Percentiles rank a stretch among this genome's conserved stretches.
phyloP scores from a whole-genome alignment of 2,329 filamentous ascomycete genomes.

The Lecanoromycetidae sp. region DNA sequence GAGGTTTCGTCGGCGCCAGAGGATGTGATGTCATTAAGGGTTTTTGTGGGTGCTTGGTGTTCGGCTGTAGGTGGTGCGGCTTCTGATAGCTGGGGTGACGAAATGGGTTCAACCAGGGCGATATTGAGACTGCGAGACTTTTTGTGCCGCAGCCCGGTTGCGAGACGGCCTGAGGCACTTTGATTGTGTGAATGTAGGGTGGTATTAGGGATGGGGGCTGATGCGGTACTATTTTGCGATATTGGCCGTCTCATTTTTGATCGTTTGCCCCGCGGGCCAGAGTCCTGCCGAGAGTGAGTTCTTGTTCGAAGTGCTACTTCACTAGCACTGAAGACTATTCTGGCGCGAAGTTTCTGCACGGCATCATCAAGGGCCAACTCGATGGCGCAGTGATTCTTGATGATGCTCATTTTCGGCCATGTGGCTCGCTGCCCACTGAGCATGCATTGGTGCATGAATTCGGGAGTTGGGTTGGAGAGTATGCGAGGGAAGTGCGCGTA shows the following conservation, averaged over 20 bases:
- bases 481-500: conserved; percentile 64
- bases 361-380: conserved; percentile 72
- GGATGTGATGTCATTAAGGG: conserved; percentile 12
- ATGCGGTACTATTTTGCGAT: conserved; percentile 16
- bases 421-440: conserved; percentile 72
- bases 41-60: neutral
- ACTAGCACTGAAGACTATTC: conserved; percentile 57
- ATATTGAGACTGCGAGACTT: conserved; percentile 15
- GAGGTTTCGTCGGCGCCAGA: conserved; percentile 17
- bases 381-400: conserved; percentile 77
- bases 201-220: conserved; percentile 4
- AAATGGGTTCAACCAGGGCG: neutral
- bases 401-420: conserved; percentile 78
- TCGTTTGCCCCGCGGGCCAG: too few relatives aligned
- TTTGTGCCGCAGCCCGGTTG: conserved; percentile 10
- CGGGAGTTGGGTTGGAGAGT: conserved; percentile 68
- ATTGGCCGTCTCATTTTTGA: conserved; percentile 10
- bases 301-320: conserved; percentile 45
- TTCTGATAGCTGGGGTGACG: neutral
- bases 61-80: neutral
- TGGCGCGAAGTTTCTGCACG: conserved; percentile 54
- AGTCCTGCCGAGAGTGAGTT: too few relatives aligned
- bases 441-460: conserved; percentile 74
- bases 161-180: neutral
- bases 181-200: conserved; percentile 2